Percentiles rank a stretch among this genome's conserved stretches.
Conservation (phyloP, 257 asterid species). For the Solanum chilense region DNA sequence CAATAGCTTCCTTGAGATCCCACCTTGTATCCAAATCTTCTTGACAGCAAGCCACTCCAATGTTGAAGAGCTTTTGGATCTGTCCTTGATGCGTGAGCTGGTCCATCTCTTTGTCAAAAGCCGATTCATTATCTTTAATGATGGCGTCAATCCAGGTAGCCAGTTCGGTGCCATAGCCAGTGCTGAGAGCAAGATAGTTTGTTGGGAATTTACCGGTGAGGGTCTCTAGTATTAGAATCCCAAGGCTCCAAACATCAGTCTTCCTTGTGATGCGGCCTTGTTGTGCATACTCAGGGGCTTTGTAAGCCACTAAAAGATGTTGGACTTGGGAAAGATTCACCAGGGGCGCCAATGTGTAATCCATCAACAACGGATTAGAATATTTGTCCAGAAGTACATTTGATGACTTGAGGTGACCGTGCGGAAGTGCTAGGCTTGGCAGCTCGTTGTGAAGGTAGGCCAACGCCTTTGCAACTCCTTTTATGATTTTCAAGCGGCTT, state of each 20-base stretch:
- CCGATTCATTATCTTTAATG: not conserved
- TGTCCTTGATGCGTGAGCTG: constrained; percentile 12
- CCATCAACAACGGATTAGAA: constrained; percentile 61
- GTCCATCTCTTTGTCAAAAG: constrained; percentile 59
- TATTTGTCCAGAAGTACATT: constrained; percentile 54
- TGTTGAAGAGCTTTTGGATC: constrained; percentile 49
- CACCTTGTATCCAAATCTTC: constrained; percentile 54
- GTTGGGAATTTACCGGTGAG: constrained; percentile 63
- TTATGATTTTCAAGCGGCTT: constrained; percentile 54
- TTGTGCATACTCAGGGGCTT: constrained; percentile 65
- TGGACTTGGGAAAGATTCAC: constrained; percentile 57
- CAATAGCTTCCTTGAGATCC: constrained; percentile 50
- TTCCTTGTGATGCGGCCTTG: constrained; percentile 35
- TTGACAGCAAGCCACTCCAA: constrained; percentile 55
- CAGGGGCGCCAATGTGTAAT: constrained; percentile 65
- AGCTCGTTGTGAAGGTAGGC: constrained; percentile 59
- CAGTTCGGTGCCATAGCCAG: constrained; percentile 25
- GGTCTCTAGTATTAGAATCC: constrained; percentile 61
- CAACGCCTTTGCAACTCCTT: constrained; percentile 71
- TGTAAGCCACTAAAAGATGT: constrained; percentile 56
- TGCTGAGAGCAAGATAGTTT: constrained; percentile 35
- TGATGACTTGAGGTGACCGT: constrained; percentile 79
- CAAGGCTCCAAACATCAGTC: constrained; percentile 87
- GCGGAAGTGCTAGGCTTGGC: constrained; percentile 45
- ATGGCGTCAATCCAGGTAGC: constrained; percentile 46